These are phyloP conservation scores for Sanghuangporus weigelae DNA, from an alignment of 1,284 basidiomycete genomes.

Conservation along the genomic window DNA sequence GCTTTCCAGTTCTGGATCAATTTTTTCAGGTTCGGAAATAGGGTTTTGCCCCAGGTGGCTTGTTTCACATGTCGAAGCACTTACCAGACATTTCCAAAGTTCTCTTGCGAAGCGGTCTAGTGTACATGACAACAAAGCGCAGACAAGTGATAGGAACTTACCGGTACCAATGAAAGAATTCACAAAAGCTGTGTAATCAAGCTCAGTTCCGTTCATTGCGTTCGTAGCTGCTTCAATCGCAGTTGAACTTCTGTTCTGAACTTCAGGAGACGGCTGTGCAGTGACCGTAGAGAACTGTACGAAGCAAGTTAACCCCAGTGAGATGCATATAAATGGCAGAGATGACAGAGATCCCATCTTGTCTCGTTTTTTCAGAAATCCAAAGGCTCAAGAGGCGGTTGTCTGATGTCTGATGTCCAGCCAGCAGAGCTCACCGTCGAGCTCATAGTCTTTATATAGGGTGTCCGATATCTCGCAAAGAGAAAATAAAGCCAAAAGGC, in stretches of 20 bases:
- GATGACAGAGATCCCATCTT: not conserved
- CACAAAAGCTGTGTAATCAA: slow-evolving; percentile 61
- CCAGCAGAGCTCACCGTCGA: too few relatives aligned
- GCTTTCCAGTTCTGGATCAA: too few relatives aligned
- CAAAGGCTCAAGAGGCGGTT: too few relatives aligned
- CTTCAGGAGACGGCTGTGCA: slow-evolving; percentile 56
- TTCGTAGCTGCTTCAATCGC: slow-evolving; percentile 52
- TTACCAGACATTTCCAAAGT: slow-evolving; percentile 65
- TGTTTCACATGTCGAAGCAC: slow-evolving; percentile 19
- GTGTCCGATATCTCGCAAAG: too few relatives aligned
- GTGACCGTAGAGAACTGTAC: not conserved
- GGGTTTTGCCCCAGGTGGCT: too few relatives aligned
- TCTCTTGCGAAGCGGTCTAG: slow-evolving; percentile 34
- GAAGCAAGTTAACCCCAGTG: not conserved
- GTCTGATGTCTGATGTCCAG: too few relatives aligned
- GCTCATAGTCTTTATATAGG: too few relatives aligned
- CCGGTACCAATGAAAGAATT: slow-evolving; percentile 70
- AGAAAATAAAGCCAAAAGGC: too few relatives aligned
- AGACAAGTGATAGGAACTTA: slow-evolving; percentile 20
- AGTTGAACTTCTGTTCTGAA: slow-evolving; percentile 53
- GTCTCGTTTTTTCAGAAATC: not conserved
- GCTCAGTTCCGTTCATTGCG: slow-evolving; percentile 26
- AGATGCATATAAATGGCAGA: not conserved
- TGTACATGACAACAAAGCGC: not conserved
- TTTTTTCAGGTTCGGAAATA: too few relatives aligned